phyloP scores from a whole-genome alignment of 2,329 filamentous ascomycete genomes.

The Fusarium sp. region DNA sequence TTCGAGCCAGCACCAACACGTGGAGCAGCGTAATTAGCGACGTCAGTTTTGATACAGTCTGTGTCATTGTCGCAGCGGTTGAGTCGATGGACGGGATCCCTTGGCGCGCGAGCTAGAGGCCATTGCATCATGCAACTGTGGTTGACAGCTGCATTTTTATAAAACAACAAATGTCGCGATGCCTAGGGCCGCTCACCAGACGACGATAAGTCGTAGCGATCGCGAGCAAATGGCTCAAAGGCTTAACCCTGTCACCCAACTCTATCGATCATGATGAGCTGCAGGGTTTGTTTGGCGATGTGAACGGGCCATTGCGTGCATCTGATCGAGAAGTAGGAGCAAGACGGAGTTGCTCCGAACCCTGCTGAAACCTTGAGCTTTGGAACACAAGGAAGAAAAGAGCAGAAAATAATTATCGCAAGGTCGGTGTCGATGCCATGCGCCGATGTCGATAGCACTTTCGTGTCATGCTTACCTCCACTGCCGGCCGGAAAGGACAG shows the following conservation, averaged over 20 bases:
- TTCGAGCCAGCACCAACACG: conserved; percentile 23
- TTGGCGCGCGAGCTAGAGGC: conserved; percentile 6
- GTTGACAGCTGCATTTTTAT: conserved; percentile 2
- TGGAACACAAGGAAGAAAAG: background rate
- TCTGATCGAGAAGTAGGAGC: background rate
- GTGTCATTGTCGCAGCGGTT: conserved; percentile 3
- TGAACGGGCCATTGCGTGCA: conserved; percentile 1
- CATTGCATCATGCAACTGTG: conserved; percentile 33
- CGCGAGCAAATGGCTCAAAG: background rate
- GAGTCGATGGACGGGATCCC: background rate
- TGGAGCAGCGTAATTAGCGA: conserved; percentile 37
- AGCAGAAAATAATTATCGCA: background rate
- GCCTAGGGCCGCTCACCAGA: conserved; percentile 1
- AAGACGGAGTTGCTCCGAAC: conserved; percentile 23
- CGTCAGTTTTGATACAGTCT: conserved; percentile 29
- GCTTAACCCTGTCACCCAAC: conserved; percentile 1
- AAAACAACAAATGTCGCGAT: conserved; percentile 5
- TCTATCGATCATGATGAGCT: conserved; percentile 20
- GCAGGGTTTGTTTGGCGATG: conserved; percentile 2
- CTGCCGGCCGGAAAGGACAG: background rate
- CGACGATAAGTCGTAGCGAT: conserved; percentile 24
- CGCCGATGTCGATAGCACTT: conserved; percentile 25
- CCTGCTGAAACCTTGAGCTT: background rate
- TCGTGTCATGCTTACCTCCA: conserved; percentile 13
- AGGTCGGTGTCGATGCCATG: conserved; percentile 25